Evolutionary conservation across 805 yeast species (phyloP), one percentile per base, ranked within the genome.

Genomic region (Pichia eremophila): DNA sequence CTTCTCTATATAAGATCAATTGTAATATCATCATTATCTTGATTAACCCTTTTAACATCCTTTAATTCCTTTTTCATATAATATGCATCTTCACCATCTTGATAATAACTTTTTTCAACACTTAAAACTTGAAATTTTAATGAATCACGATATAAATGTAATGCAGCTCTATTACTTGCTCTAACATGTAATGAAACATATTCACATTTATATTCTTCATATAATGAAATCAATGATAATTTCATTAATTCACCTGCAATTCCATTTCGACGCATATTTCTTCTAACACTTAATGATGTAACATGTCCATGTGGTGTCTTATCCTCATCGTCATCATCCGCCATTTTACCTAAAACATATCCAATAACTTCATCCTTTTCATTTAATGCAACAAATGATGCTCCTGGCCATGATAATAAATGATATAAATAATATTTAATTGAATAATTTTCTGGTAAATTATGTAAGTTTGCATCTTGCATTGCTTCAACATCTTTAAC

Each of bases 61-160:
- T 29, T 29, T 10, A 88, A 71, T 2, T 70, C 73, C 61, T 85
- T 85, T 61, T 79, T 81, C 99, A 93, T 93, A 39, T 93, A 84
- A 64, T 90, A 91, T 15, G 99, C 99, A 67, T 93, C 97, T 67
- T 93, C 99, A 32, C 95, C 95, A 66, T 93, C 97, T 46, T 90
- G 96, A 59, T 93, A 93, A 65, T 93, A 93, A n/a, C 84, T 76
- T 54, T 78, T 83, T 58, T 89, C 96, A 49, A 93, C 80, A 39
- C 82, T 78, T 48, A 84, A 72, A 40, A 87, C 93, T 63, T 84
- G 90, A 63, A 93, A 93, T 51, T 77, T 70, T 52, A 93, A 73
- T 2, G 96, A 84, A 60, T 87, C 95, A 60, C 83, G 75, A 69
- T 93, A 93, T 53, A 93, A 73, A 67, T 89, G 96, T 57, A 90